Percentiles rank a stretch among this genome's conserved stretches.
Conservation (phyloP, 208 protist genomes). For the Vickermania ingenoplastis region DNA sequence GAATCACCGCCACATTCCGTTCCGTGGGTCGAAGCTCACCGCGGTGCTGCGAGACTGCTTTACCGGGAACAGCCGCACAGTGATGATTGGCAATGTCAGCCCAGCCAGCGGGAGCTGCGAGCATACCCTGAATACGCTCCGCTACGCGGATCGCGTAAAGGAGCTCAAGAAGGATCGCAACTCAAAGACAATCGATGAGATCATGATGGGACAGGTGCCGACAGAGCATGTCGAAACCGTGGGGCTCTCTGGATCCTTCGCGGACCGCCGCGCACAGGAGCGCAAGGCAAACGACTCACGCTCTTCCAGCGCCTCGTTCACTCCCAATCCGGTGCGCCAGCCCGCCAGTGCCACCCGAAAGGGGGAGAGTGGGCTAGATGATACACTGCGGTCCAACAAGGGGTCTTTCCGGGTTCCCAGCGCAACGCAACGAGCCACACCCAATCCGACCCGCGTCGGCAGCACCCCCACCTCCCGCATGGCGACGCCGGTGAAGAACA, state of each 20-base stretch:
- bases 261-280: constrained; percentile 73
- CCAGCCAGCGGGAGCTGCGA: constrained; percentile 77
- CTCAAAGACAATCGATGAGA: constrained; percentile 65
- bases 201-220: constrained; percentile 90
- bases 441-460: constrained; percentile 5
- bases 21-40: constrained; percentile 91
- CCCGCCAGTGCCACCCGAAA: constrained; percentile 20
- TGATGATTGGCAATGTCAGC: constrained; percentile 92
- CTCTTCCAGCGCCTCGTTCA: constrained; percentile 37
- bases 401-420: neutral
- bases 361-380: constrained; percentile 25
- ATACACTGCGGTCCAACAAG: constrained; percentile 16
- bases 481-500: constrained; percentile 7
- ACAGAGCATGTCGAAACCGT: constrained; percentile 81
- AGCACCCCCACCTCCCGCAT: neutral
- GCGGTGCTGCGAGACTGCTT: constrained; percentile 85
- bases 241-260: constrained; percentile 60
- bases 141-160: constrained; percentile 86
- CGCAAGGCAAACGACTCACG: constrained; percentile 12
- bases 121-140: constrained; percentile 78
- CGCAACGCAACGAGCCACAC: constrained; percentile 1
- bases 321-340: constrained; percentile 28
- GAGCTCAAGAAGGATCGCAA: constrained; percentile 90
- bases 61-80: constrained; percentile 88
- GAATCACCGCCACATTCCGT: constrained; percentile 85